Base-by-base conservation (phyloP, 78 protist species). In the Dictyostelium purpureum region DNA sequence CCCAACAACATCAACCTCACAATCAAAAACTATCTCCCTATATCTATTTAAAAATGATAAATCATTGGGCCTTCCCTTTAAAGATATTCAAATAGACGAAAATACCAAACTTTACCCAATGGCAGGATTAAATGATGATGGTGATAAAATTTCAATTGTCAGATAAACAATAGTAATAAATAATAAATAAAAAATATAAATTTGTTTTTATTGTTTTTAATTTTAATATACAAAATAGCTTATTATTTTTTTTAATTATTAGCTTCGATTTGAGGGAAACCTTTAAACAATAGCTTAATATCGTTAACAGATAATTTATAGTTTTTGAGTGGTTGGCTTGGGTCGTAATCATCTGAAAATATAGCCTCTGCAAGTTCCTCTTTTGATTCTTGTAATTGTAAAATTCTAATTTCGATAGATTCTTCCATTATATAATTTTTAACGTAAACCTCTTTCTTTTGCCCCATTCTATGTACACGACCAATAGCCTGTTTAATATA, bases 391-490 rank as follows among this genome's bases (percentile, higher is more conserved):
- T 96, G 98, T 79, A 97, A 76, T 71, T 66, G 66, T 31, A 89
- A 28, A 45, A 97, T 93, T 21, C 96, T 51, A 26, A 73, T 79
- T 73, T 98, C 99, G 49, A 96, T 79, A 6, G 94, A 77, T 1
- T 77, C 74, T 42, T 81, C 74, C 21, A 96, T 74, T 65, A 96
- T 61, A 40, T 82, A 89, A 14, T 94, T 77, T 49, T 90, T 90
- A 51, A 96, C 95, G 6, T 26, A 24, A n/a, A 95, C 96, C 19
- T 24, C 63, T 65, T 33, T 74, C 38, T 19, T 38, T 69, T 96
- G 98, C 4, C 98, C 98, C 4, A 96, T 94, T 14, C 98, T 19
- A 83, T 93, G 93, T 28, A 89, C 83, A 24, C 98, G 66, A 47
- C 87, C 94, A 1, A 88, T 57, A 11, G 97, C 97, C n/a, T n/a